Evolutionary conservation across 1,284 basidiomycete genomes (phyloP).

Genomic region (Sporisorium sorghi): DNA sequence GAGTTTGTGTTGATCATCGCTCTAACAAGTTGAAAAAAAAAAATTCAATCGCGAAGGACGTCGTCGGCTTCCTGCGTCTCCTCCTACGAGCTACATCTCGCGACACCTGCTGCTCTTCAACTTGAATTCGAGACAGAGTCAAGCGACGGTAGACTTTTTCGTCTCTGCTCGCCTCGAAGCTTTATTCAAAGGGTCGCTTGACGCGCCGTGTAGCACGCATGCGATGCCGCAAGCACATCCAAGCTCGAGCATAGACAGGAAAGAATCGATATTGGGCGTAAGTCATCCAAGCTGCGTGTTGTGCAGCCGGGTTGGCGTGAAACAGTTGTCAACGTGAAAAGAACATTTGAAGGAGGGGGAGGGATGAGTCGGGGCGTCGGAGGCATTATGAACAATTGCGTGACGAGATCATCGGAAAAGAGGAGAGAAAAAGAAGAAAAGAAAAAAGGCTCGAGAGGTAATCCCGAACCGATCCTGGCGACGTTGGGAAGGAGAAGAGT

Average conservation of each 20-base stretch:
- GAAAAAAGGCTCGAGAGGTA: slow-evolving; percentile 2
- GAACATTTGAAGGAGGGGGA: not conserved
- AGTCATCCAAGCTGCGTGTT: slow-evolving; percentile 13
- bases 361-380: slow-evolving; percentile 8
- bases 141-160: too few relatives aligned
- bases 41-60: too few relatives aligned
- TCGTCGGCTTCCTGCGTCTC: not conserved
- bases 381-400: slow-evolving; percentile 19
- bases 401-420: slow-evolving; percentile 22
- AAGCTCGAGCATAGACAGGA: not conserved
- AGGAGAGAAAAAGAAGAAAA: not conserved
- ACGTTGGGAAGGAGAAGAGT: not conserved
- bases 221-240: not conserved
- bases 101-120: not conserved
- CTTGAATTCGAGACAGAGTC: too few relatives aligned
- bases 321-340: slow-evolving; percentile 4
- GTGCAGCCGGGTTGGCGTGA: slow-evolving; percentile 17
- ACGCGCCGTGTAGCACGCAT: not conserved
- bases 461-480: slow-evolving; percentile 1
- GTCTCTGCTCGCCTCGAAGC: too few relatives aligned
- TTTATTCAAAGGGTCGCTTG: not conserved
- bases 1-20: not conserved
- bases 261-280: slow-evolving; percentile 23
- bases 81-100: not conserved
- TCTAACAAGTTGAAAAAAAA: slow-evolving; percentile 6